Evolutionary conservation across 352 stramenopile species (phyloP).

Genomic region (Achlya hypogyna): DNA sequence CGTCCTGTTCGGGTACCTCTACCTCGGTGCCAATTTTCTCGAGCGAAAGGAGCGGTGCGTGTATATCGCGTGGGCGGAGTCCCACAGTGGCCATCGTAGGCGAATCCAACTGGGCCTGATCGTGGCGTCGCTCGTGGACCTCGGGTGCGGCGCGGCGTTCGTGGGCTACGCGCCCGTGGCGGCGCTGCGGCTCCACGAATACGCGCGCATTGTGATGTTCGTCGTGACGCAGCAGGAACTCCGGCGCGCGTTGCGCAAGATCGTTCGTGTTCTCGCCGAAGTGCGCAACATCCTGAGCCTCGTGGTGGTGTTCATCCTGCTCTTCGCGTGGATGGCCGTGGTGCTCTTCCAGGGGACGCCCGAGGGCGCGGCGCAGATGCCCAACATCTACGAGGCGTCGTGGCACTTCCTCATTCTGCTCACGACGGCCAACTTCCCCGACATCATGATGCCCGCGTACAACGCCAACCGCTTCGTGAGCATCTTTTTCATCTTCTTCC

Average conservation of each 20-base stretch:
- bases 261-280: slow-evolving; percentile 11
- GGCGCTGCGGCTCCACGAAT: slow-evolving; percentile 4
- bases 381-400: slow-evolving; percentile 36
- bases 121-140: background rate
- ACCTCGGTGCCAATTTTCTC: slow-evolving; percentile 1
- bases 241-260: slow-evolving; percentile 14
- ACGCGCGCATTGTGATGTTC: slow-evolving; percentile 13
- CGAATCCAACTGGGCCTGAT: background rate
- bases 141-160: background rate
- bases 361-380: slow-evolving; percentile 42
- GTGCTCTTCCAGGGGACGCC: slow-evolving; percentile 53
- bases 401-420: slow-evolving; percentile 59
- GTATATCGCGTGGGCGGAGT: background rate
- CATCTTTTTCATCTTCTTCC: slow-evolving; percentile 63
- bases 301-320: slow-evolving; percentile 36
- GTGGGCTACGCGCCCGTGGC: background rate
- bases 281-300: slow-evolving; percentile 18
- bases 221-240: slow-evolving; percentile 4
- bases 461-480: slow-evolving; percentile 29
- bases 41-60: slow-evolving; percentile 6
- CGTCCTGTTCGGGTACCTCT: background rate
- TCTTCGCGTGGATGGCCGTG: slow-evolving; percentile 52
- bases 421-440: slow-evolving; percentile 76
- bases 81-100: background rate
- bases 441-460: slow-evolving; percentile 74